Percentiles rank a stretch among this genome's conserved stretches.
phyloP scores from a whole-genome alignment of 202 grass and related monocot species.

The Hordeum pubiflorum region DNA sequence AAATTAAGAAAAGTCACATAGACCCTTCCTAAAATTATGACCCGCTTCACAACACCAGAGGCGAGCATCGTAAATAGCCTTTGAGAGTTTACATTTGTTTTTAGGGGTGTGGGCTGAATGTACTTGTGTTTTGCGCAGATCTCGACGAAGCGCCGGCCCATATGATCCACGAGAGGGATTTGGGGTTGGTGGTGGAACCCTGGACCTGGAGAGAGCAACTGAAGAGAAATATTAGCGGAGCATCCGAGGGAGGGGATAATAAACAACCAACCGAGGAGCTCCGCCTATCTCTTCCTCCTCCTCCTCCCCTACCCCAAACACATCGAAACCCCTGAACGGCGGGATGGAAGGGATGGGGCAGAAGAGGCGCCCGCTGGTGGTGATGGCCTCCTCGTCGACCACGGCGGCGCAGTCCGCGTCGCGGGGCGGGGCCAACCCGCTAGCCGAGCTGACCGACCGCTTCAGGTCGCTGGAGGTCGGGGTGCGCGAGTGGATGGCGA shows the following conservation, averaged over 20 bases:
- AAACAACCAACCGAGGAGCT: conserved; percentile 2
- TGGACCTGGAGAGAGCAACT: neutral
- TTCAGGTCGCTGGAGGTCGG: conserved; percentile 54
- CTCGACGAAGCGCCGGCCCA: conserved; percentile 1
- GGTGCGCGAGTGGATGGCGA: conserved; percentile 58
- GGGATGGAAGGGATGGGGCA: conserved; percentile 34
- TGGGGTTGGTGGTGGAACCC: conserved; percentile 2
- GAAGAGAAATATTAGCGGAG: neutral
- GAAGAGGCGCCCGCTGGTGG: conserved; percentile 38
- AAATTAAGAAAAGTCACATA: too few species aligned
- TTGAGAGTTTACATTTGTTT: too few species aligned
- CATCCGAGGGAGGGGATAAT: conserved; percentile 33
- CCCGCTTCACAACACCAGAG: too few species aligned
- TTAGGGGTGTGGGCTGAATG: conserved; percentile 10
- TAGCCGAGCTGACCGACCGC: conserved; percentile 48
- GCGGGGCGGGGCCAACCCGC: conserved; percentile 39
- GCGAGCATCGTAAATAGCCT: too few species aligned
- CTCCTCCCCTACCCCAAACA: neutral
- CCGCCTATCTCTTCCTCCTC: neutral
- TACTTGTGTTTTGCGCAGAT: neutral
- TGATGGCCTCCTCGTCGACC: conserved; percentile 28
- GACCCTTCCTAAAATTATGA: too few species aligned
- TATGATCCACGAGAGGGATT: conserved; percentile 15
- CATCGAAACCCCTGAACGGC: neutral
- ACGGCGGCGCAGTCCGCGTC: conserved; percentile 22